Evolutionary conservation across 768 basidiomycete species (phyloP).

Genomic region (Leccinum subgranulosum): DNA sequence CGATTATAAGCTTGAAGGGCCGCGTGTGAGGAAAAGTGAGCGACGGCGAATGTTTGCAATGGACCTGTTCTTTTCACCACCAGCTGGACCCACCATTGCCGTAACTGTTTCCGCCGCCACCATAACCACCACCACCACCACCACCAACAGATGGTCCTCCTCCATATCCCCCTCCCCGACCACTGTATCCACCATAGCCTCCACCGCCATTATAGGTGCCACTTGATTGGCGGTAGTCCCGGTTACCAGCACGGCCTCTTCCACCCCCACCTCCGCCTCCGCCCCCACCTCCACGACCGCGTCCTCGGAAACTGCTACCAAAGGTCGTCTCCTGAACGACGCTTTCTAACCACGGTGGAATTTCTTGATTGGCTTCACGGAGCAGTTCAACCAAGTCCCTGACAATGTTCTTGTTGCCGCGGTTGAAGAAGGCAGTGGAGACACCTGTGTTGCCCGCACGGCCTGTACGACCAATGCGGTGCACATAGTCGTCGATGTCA

Average conservation of each 20-base stretch:
- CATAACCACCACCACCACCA: conserved; percentile 26
- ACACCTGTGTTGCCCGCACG: conserved; percentile 98
- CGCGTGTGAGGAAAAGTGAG: conserved; percentile 6
- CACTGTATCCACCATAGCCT: conserved; percentile 30
- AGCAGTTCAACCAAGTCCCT: conserved; percentile 90
- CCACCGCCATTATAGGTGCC: conserved; percentile 33
- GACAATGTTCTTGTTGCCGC: conserved; percentile 89
- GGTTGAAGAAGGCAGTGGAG: conserved; percentile 94
- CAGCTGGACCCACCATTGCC: conserved; percentile 38
- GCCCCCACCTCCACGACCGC: conserved; percentile 46
- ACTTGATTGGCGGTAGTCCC: conserved; percentile 33
- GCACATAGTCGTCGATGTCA: conserved; percentile 99
- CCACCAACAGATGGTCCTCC: conserved; percentile 27
- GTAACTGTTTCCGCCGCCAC: conserved; percentile 28
- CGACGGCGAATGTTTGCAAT: conserved; percentile 5
- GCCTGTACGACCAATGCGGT: conserved; percentile 96
- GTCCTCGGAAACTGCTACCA: conserved; percentile 52
- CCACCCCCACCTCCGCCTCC: conserved; percentile 17
- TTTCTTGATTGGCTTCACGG: conserved; percentile 94
- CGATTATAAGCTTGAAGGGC: conserved; percentile 16
- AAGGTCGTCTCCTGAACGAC: conserved; percentile 81
- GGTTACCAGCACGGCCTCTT: conserved; percentile 35
- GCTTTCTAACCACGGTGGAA: conserved; percentile 86
- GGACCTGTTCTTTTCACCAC: conserved; percentile 42
- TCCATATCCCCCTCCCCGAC: conserved; percentile 42